Conservation (phyloP, 2,329 filamentous ascomycete genomes). For the Ceratocystis harringtonii region DNA sequence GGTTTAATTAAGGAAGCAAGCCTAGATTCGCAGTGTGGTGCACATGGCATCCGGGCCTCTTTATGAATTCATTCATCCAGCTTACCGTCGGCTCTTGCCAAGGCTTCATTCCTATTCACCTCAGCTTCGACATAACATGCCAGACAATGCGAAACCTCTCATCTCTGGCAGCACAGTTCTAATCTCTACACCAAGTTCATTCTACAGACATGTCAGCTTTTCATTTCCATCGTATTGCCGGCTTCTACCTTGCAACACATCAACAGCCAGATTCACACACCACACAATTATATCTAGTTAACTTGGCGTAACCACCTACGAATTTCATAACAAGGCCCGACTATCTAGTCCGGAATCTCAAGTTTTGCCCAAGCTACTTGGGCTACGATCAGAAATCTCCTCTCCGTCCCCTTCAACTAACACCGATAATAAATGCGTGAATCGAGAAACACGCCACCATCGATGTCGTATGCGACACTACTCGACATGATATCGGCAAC, state of each 20-base stretch:
- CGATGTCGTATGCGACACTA: neutral
- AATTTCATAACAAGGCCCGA: neutral
- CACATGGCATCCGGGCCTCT: neutral
- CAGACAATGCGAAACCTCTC: neutral
- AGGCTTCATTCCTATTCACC: too few relatives aligned
- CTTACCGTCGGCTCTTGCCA: too few relatives aligned
- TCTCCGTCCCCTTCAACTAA: neutral
- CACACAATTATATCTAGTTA: neutral
- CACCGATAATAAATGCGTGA: neutral
- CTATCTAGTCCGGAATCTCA: neutral
- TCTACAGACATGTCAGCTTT: neutral
- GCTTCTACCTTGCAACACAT: neutral
- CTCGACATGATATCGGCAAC: neutral
- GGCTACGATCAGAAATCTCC: neutral
- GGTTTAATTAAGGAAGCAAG: neutral
- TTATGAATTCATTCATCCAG: too few relatives aligned
- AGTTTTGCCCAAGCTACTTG: neutral
- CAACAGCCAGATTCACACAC: neutral
- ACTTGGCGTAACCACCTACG: neutral
- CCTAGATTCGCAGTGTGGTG: neutral
- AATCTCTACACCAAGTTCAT: neutral
- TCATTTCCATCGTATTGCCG: neutral
- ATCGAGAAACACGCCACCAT: neutral
- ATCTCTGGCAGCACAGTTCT: neutral
- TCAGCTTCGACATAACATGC: too few relatives aligned